Conservation (phyloP, 805 yeast species). For the Candida sonorensis region DNA sequence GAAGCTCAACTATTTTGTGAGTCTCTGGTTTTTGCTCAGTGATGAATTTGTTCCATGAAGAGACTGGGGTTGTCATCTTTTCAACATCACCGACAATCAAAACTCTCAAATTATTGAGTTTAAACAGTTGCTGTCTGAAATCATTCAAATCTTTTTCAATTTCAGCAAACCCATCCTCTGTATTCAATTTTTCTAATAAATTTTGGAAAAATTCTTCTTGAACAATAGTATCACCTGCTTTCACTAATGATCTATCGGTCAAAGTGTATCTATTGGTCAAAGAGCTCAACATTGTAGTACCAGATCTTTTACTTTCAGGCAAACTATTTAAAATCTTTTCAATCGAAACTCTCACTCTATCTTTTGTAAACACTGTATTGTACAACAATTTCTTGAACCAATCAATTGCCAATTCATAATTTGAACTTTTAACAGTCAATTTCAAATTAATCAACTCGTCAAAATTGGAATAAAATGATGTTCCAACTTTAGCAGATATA, state of each 20-base stretch:
- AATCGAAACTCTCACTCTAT: conserved; percentile 58
- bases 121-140: conserved; percentile 47
- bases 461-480: conserved; percentile 53
- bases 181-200: conserved; percentile 41
- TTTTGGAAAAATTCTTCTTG: conserved; percentile 53
- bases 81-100: conserved; percentile 65
- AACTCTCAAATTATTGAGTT: conserved; percentile 54
- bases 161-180: conserved; percentile 42
- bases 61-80: conserved; percentile 46
- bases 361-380: conserved; percentile 63
- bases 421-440: conserved; percentile 51
- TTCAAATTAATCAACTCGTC: conserved; percentile 60
- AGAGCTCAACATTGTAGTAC: conserved; percentile 58
- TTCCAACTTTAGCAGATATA: conserved; percentile 47
- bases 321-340: conserved; percentile 55
- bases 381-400: conserved; percentile 70
- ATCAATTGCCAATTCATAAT: conserved; percentile 62
- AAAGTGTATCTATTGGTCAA: conserved; percentile 38
- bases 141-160: conserved; percentile 45
- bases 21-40: conserved; percentile 4
- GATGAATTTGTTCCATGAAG: conserved; percentile 45
- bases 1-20: conserved; percentile 27
- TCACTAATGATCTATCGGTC: conserved; percentile 55
- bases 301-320: conserved; percentile 59
- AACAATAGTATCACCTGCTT: conserved; percentile 57